Evolutionary conservation across 1,139 yeast species (phyloP).

Genomic region (Spencermartinsiella ligniputridi): DNA sequence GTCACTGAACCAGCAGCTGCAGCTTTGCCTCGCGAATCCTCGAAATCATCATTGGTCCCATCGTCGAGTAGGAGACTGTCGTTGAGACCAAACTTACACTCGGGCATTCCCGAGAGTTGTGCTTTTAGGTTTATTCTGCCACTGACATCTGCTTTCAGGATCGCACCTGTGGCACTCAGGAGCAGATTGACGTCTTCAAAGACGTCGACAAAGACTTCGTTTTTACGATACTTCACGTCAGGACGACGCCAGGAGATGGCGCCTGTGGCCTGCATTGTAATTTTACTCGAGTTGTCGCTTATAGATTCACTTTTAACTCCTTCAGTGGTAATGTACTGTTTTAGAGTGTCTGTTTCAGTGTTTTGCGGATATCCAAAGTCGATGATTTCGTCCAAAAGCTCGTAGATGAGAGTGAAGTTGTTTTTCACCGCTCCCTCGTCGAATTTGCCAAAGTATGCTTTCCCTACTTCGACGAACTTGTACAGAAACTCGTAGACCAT

Average conservation of each 20-base stretch:
- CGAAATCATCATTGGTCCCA: slow-evolving; percentile 16
- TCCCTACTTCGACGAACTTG: slow-evolving; percentile 47
- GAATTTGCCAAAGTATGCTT: slow-evolving; percentile 37
- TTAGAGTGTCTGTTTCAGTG: slow-evolving; percentile 52
- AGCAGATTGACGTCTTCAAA: slow-evolving; percentile 70
- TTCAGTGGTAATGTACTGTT: slow-evolving; percentile 37
- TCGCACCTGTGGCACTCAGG: slow-evolving; percentile 46
- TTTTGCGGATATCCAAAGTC: slow-evolving; percentile 82
- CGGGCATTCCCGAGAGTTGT: slow-evolving; percentile 74
- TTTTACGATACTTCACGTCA: slow-evolving; percentile 74
- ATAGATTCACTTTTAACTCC: slow-evolving; percentile 21
- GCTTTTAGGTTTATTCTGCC: slow-evolving; percentile 73
- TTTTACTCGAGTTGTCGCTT: slow-evolving; percentile 29
- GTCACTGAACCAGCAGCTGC: slow-evolving; percentile 50
- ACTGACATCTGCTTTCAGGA: slow-evolving; percentile 67
- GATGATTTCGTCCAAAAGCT: slow-evolving; percentile 68
- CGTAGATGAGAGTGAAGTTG: slow-evolving; percentile 67
- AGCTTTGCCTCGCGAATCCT: slow-evolving; percentile 11
- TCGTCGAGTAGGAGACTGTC: slow-evolving; percentile 37
- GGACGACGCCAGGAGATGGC: slow-evolving; percentile 64
- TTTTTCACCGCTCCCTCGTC: slow-evolving; percentile 48
- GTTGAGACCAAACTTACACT: slow-evolving; percentile 61
- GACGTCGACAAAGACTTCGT: slow-evolving; percentile 75
- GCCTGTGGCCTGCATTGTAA: slow-evolving; percentile 39
- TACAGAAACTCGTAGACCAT: slow-evolving; percentile 73